phyloP scores from a whole-genome alignment of 192 early-diverging fungal species.

The Dispira parvispora region DNA sequence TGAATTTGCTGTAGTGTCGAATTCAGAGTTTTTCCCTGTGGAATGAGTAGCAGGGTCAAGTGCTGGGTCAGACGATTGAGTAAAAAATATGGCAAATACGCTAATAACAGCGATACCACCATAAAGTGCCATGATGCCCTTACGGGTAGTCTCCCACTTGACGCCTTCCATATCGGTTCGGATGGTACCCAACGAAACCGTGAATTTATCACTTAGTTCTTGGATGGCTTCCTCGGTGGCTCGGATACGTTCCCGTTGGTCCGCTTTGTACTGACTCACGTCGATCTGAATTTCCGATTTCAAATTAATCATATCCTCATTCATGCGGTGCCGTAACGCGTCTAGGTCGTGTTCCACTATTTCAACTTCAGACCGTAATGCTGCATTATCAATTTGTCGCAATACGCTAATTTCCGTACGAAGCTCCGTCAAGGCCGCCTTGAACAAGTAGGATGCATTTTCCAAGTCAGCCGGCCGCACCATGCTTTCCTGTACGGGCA shows the following conservation, averaged over 20 bases:
- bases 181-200: slow-evolving; percentile 62
- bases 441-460: slow-evolving; percentile 71
- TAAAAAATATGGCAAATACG: background rate
- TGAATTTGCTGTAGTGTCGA: no score
- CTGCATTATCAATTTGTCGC: slow-evolving; percentile 57
- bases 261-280: slow-evolving; percentile 76
- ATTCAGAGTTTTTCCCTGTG: no score
- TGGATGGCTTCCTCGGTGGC: slow-evolving; percentile 61
- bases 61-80: background rate
- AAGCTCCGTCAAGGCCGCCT: slow-evolving; percentile 66
- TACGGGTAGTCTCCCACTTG: slow-evolving; percentile 66
- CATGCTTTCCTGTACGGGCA: slow-evolving; percentile 13
- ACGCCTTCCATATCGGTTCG: slow-evolving; percentile 79
- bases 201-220: slow-evolving; percentile 71
- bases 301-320: slow-evolving; percentile 61
- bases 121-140: slow-evolving; percentile 31
- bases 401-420: slow-evolving; percentile 57
- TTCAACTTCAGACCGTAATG: slow-evolving; percentile 38
- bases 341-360: slow-evolving; percentile 65
- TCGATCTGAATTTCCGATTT: slow-evolving; percentile 80
- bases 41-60: no score
- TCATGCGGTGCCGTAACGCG: slow-evolving; percentile 45
- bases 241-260: slow-evolving; percentile 62
- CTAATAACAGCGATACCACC: background rate
- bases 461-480: slow-evolving; percentile 64